These are phyloP conservation scores for Cladosporium sp. DNA, from an alignment of 2,329 filamentous ascomycete species.

Conservation along the genomic window DNA sequence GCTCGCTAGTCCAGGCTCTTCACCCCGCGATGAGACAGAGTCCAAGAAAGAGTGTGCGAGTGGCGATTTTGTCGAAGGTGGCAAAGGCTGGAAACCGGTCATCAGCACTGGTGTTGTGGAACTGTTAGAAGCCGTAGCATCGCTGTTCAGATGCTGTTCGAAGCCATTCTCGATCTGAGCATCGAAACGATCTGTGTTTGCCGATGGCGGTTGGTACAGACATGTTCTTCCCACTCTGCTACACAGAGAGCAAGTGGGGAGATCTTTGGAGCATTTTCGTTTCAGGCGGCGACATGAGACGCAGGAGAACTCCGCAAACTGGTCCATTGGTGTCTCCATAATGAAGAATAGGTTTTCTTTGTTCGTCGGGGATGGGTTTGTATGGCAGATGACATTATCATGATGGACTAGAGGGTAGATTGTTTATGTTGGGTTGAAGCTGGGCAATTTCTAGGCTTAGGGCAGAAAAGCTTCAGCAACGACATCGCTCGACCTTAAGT, in stretches of 20 bases:
- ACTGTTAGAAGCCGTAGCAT: no score
- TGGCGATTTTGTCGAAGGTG: neutral
- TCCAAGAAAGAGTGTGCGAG: constrained; percentile 16
- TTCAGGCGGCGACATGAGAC: constrained; percentile 18
- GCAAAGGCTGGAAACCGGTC: neutral
- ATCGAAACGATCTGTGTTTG: neutral
- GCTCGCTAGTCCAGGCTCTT: neutral
- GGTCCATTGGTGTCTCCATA: neutral
- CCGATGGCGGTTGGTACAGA: constrained; percentile 14
- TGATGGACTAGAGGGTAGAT: no score
- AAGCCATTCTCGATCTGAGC: no score
- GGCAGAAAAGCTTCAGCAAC: no score
- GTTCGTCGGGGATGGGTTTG: no score
- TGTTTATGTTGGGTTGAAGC: no score
- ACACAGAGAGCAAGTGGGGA: constrained; percentile 17
- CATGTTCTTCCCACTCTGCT: constrained; percentile 15
- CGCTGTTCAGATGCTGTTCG: no score
- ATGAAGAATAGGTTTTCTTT: no score
- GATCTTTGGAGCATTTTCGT: constrained; percentile 17
- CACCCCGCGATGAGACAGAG: constrained; percentile 15
- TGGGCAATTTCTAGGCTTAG: no score
- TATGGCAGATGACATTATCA: no score
- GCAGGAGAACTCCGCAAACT: constrained; percentile 12
- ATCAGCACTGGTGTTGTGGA: no score
- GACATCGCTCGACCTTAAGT: no score